Percentiles rank a stretch among this genome's conserved stretches.
phyloP scores from a whole-genome alignment of 1,284 basidiomycete species.

The Boletus chippewaensis region DNA sequence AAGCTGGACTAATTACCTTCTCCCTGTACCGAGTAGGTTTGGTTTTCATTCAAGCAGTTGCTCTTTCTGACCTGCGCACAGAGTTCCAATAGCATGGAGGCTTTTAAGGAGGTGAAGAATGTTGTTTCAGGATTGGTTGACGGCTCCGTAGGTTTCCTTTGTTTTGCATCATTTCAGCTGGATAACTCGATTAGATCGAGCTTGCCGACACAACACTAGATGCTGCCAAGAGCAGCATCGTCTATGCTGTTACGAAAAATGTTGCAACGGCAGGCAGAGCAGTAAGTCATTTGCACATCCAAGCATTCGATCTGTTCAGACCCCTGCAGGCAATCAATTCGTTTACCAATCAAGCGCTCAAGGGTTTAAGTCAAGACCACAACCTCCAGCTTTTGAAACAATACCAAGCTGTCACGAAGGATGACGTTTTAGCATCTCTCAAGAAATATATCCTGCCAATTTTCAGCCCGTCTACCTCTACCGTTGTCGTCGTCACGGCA shows the following conservation, averaged over 20 bases:
- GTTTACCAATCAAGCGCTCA: slow-evolving; percentile 83
- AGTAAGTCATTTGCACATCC: slow-evolving; percentile 42
- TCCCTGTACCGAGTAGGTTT: slow-evolving; percentile 70
- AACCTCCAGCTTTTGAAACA: slow-evolving; percentile 72
- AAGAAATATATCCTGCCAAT: slow-evolving; percentile 79
- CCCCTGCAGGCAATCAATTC: slow-evolving; percentile 60
- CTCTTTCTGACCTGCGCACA: slow-evolving; percentile 29
- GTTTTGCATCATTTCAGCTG: neutral
- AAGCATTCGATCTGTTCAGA: slow-evolving; percentile 2
- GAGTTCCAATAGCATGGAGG: slow-evolving; percentile 85
- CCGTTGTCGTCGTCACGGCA: slow-evolving; percentile 79
- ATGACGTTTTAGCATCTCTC: slow-evolving; percentile 68
- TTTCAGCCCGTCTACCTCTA: slow-evolving; percentile 73
- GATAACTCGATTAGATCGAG: slow-evolving; percentile 50
- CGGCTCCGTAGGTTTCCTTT: slow-evolving; percentile 57
- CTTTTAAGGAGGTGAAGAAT: slow-evolving; percentile 74
- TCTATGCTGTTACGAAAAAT: slow-evolving; percentile 73
- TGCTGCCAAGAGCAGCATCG: slow-evolving; percentile 87
- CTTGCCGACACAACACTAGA: slow-evolving; percentile 84
- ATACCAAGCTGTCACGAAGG: slow-evolving; percentile 72
- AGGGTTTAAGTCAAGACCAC: slow-evolving; percentile 68
- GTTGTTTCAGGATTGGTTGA: slow-evolving; percentile 74
- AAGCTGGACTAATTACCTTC: slow-evolving; percentile 80
- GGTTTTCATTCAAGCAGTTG: neutral
- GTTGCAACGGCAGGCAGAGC: slow-evolving; percentile 83